Evolutionary conservation across 176 grass and related monocot species (phyloP), one percentile per base, ranked within the genome.

Genomic region (Musa itinerans): DNA sequence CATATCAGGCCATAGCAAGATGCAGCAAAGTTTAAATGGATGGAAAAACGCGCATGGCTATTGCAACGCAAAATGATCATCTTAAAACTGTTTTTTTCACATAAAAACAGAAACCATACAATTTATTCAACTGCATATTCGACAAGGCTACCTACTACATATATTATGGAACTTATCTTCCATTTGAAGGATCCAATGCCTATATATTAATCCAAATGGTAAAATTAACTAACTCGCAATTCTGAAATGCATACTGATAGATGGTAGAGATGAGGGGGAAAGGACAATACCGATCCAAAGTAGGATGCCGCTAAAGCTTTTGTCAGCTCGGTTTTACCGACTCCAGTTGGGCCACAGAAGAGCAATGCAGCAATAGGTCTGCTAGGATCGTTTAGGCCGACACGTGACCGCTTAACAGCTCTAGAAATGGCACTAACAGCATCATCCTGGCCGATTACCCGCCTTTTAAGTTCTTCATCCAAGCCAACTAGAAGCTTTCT

Each of bases 281-380:
- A 9, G 63, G 15, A 23, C 22, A 10, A 50, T 69, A 79, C 77
- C 53, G 77, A 79, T 79, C 77, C 77, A 70, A 79, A 79, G 54
- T 62, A 86, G 74, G 26, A 83, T 57, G 65, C 65, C 0, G 88
- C 78, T 52, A 90, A 58, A 50, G 88, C 84, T 21, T 90, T 87
- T 9, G 87, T 72, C 1, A 89, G 83, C 29, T 86, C 87, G 17
- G 80, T 89, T 74, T 90, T 90, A 10, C 88, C 88, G 6, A 87
- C 84, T 59, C 88, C 88, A 0, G 81, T 87, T 14, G 84, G 59
- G 20, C 84, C 88, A 23, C 74, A 19, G 49, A 90, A 90, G 5
- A 90, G 74, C 9, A 90, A 76, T 0, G 74, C 78, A 10, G 72
- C 64, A 6, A 65, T 76, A 9, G 84, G 88, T 50, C 76, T 74